phyloP scores from a whole-genome alignment of 352 stramenopile species.

The Phytophthora pinifolia region DNA sequence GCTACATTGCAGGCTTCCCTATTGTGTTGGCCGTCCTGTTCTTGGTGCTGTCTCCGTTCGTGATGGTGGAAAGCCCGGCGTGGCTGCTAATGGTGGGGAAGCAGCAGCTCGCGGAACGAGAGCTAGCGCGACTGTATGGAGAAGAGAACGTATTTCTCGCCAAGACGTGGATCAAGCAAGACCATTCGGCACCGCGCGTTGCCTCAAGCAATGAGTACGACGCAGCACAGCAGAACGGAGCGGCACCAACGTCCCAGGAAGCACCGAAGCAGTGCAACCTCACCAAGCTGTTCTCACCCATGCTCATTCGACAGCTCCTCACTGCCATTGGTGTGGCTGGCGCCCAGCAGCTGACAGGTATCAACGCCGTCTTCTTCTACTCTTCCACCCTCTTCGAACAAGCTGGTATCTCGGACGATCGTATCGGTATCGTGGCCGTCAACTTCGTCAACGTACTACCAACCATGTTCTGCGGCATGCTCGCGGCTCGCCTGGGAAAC shows the following conservation, averaged over 20 bases:
- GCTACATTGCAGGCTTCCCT: slow-evolving; percentile 36
- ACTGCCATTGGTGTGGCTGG: slow-evolving; percentile 31
- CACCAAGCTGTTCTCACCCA: slow-evolving; percentile 5
- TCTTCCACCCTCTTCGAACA: slow-evolving; percentile 48
- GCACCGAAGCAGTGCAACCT: not conserved
- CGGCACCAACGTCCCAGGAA: slow-evolving; percentile 7
- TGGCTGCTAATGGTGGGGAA: slow-evolving; percentile 29
- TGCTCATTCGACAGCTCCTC: slow-evolving; percentile 38
- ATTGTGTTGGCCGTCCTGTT: slow-evolving; percentile 28
- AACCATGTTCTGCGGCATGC: slow-evolving; percentile 16
- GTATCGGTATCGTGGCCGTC: slow-evolving; percentile 47
- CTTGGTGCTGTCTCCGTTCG: slow-evolving; percentile 19
- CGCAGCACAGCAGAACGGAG: not conserved
- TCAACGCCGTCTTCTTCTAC: slow-evolving; percentile 62
- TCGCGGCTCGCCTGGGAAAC: slow-evolving; percentile 11
- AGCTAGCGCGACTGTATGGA: slow-evolving; percentile 28
- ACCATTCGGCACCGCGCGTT: not conserved
- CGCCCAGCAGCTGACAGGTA: slow-evolving; percentile 45
- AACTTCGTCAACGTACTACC: slow-evolving; percentile 46
- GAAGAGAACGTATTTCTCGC: slow-evolving; percentile 25
- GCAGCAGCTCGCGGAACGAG: slow-evolving; percentile 18
- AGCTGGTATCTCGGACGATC: slow-evolving; percentile 43
- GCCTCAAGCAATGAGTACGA: slow-evolving; percentile 1
- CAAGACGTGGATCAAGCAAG: slow-evolving; percentile 19
- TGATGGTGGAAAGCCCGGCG: slow-evolving; percentile 23